Base-by-base conservation (phyloP, 1,284 basidiomycete genomes). In the Pterulicium gracile region DNA sequence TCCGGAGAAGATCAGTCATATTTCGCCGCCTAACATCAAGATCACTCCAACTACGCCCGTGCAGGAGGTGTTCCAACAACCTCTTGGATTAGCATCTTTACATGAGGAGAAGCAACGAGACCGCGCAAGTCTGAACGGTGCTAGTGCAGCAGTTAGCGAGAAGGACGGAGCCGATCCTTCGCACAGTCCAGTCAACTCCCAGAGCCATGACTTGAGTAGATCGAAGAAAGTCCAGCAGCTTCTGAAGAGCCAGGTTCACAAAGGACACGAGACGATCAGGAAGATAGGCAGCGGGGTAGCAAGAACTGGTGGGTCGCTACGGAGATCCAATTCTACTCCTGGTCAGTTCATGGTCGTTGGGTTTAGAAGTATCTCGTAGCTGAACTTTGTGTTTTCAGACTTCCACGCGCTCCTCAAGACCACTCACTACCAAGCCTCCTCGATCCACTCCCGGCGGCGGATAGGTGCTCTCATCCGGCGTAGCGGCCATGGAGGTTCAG, bases 401-500 rank as follows among this genome's bases (percentile, higher is more conserved):
- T 81, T 87, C 51, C 73, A 82, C 51, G 72, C 73, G 2, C 68
- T 76, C 4, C 64, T 84, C 13, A 70, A 71, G 5, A 75, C 75
- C 24, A 70, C 73, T 3, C 71, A 76, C 1, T 88, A 83, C 54
- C 86, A 89, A 58, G 89, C 89, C 0, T 92, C 89, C 0, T 92
- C 88, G 0, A 90, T 91, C 45, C 88, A 90, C 57, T 85, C 88
- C 0, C 79, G 88, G 43, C 73, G 79, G 45, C 70, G 77, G 1
- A 56, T 76, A 32, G 69, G 68, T 46, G 75, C 73, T 4, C 64
- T 77, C 48, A 67, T 72, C 18, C 67, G 72, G 42, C 63, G 58
- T 24, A 62, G 69, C 17, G 62, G 67, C 39, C 60, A 63, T 17
- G 64, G 55, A 5, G 53, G 62, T 2, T 42, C 54, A 10, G 57